phyloP scores from a whole-genome alignment of 1,284 basidiomycete species.

The Sporisorium graminicola region DNA sequence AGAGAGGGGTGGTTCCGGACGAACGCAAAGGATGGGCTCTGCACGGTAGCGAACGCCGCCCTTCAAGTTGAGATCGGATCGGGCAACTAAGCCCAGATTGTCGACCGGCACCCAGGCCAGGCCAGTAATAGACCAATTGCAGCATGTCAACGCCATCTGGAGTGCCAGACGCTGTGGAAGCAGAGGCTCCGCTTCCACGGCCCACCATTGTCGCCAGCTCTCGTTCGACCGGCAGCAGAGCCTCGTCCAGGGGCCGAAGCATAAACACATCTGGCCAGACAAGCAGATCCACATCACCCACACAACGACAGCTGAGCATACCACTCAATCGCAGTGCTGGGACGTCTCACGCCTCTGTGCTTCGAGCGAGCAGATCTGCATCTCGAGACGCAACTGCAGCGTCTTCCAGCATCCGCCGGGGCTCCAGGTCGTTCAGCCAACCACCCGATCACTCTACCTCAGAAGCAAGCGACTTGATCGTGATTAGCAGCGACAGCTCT shows the following conservation, averaged over 20 bases:
- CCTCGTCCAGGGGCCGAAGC: constrained; percentile 25
- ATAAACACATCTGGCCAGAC: constrained; percentile 7
- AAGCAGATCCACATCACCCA: constrained; percentile 29
- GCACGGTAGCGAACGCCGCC: neutral
- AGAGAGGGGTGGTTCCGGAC: neutral
- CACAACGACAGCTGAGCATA: neutral
- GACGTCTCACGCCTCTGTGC: neutral
- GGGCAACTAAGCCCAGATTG: neutral
- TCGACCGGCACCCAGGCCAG: neutral
- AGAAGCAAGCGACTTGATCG: constrained; percentile 22
- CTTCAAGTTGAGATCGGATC: neutral
- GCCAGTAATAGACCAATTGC: neutral
- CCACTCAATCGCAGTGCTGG: neutral
- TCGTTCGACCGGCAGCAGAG: constrained; percentile 22
- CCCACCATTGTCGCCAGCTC: constrained; percentile 38
- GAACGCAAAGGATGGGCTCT: neutral
- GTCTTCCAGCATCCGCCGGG: constrained; percentile 3
- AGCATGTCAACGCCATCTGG: constrained; percentile 10
- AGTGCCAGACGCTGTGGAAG: neutral
- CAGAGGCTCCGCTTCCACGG: constrained; percentile 29
- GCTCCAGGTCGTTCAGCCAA: neutral
- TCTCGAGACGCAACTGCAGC: constrained; percentile 12
- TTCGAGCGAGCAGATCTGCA: neutral
- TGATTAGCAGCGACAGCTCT: constrained; percentile 48
- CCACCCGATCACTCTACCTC: neutral